These are phyloP conservation scores for Paraurostyla sp. DNA, from an alignment of 73 alveolate genomes.

Conservation along the genomic window DNA sequence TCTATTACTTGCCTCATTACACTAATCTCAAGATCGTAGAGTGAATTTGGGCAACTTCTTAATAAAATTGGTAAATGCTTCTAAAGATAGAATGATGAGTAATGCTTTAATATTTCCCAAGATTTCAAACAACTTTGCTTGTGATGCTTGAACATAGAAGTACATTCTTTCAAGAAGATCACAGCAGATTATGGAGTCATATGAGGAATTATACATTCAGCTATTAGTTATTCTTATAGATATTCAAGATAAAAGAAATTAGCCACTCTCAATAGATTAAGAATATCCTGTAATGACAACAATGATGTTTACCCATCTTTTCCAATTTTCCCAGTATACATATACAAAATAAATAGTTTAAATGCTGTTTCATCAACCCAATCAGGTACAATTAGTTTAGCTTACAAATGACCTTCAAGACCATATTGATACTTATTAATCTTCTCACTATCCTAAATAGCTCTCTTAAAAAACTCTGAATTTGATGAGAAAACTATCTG, in stretches of 20 bases:
- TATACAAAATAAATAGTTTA: background rate
- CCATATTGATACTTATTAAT: conserved; percentile 3
- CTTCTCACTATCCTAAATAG: conserved; percentile 1
- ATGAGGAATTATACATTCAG: conserved; percentile 31
- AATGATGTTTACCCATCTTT: background rate
- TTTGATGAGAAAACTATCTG: conserved; percentile 22
- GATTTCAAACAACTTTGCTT: conserved; percentile 6
- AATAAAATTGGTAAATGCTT: conserved; percentile 29
- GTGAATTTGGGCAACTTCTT: background rate
- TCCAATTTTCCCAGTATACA: conserved; percentile 51
- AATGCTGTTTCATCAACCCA: conserved; percentile 37
- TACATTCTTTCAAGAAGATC: conserved; percentile 21
- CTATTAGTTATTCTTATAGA: conserved; percentile 39
- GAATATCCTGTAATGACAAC: background rate
- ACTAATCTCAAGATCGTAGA: background rate
- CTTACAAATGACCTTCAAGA: background rate
- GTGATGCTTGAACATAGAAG: background rate
- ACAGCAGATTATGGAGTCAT: conserved; percentile 29
- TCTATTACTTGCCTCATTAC: conserved; percentile 6
- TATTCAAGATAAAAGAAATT: conserved; percentile 33
- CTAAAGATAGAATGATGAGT: background rate
- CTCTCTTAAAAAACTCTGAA: conserved; percentile 36
- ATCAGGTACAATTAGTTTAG: conserved; percentile 17
- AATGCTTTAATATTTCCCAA: conserved; percentile 19
- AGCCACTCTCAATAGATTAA: conserved; percentile 6